These are phyloP conservation scores for Corymbia calophylla DNA, from an alignment of 441 rosid genomes.

Conservation along the genomic window DNA sequence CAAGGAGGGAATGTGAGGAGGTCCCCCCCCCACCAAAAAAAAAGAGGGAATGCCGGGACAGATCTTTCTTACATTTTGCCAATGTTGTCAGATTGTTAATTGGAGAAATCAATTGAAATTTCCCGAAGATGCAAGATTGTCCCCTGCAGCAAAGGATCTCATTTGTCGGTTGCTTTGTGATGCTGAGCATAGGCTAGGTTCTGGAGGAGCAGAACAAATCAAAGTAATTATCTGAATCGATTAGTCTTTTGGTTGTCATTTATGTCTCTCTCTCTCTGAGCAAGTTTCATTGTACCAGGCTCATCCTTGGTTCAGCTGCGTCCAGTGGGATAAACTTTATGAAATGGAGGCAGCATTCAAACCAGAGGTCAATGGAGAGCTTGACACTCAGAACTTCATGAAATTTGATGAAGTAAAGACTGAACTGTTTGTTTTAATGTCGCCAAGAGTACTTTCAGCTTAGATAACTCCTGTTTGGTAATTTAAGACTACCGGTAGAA, in stretches of 20 bases:
- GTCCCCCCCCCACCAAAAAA: not conserved
- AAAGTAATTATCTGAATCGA: slow-evolving; percentile 46
- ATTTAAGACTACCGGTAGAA: not conserved
- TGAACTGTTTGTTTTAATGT: slow-evolving; percentile 3
- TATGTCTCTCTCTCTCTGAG: slow-evolving; percentile 10
- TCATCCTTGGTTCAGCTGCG: slow-evolving; percentile 92
- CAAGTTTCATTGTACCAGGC: slow-evolving; percentile 41
- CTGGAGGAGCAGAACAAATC: slow-evolving; percentile 79
- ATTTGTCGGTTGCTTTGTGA: slow-evolving; percentile 81
- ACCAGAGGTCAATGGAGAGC: slow-evolving; percentile 91
- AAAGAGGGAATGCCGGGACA: not conserved
- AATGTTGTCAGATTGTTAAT: slow-evolving; percentile 66
- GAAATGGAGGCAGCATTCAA: slow-evolving; percentile 94
- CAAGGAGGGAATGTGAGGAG: not conserved
- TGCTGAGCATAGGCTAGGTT: slow-evolving; percentile 89
- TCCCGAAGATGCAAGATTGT: slow-evolving; percentile 74
- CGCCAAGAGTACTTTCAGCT: not conserved
- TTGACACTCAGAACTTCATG: slow-evolving; percentile 96
- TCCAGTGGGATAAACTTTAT: slow-evolving; percentile 85
- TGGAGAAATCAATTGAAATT: slow-evolving; percentile 89
- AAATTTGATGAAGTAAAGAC: slow-evolving; percentile 87
- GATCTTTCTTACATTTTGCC: not conserved
- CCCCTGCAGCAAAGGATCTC: slow-evolving; percentile 83
- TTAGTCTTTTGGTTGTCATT: slow-evolving; percentile 1
- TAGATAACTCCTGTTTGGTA: not conserved